phyloP scores from a whole-genome alignment of 768 basidiomycete species.

The Russula sp. region DNA sequence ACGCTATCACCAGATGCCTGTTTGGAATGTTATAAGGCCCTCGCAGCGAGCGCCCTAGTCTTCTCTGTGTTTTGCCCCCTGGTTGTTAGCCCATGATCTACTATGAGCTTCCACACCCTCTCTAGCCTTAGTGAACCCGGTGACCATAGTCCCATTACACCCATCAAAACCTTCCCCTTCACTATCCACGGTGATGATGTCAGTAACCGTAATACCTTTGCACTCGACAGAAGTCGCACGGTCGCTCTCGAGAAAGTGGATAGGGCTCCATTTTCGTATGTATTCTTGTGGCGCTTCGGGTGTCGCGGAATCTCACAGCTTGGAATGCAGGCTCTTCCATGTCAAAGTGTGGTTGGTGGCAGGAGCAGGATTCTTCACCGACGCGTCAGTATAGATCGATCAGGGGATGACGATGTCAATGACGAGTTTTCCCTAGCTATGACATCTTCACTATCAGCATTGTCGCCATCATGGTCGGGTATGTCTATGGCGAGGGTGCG shows the following conservation, averaged over 20 bases:
- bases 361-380: conserved; percentile 90
- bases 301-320: not conserved
- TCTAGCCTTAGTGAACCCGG: not conserved
- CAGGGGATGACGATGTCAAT: not conserved
- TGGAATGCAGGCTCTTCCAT: conserved; percentile 40
- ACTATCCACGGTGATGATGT: not conserved
- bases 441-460: conserved; percentile 91
- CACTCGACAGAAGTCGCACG: conserved; percentile 65
- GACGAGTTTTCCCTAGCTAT: conserved; percentile 38
- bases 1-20: not conserved
- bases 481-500: conserved; percentile 53
- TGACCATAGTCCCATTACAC: not conserved
- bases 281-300: conserved; percentile 2
- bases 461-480: conserved; percentile 75
- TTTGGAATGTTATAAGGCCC: conserved; percentile 1
- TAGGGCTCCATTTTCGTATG: conserved; percentile 78
- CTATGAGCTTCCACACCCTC: conserved; percentile 15
- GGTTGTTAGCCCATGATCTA: not conserved
- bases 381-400: conserved; percentile 44
- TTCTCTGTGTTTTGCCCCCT: not conserved
- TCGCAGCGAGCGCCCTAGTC: not conserved
- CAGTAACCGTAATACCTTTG: not conserved
- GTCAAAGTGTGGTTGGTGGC: conserved; percentile 44
- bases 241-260: conserved; percentile 85
- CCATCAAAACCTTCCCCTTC: not conserved